Evolutionary conservation across 768 basidiomycete genomes (phyloP).

Genomic region (Porphyrellus cyaneotinctus): DNA sequence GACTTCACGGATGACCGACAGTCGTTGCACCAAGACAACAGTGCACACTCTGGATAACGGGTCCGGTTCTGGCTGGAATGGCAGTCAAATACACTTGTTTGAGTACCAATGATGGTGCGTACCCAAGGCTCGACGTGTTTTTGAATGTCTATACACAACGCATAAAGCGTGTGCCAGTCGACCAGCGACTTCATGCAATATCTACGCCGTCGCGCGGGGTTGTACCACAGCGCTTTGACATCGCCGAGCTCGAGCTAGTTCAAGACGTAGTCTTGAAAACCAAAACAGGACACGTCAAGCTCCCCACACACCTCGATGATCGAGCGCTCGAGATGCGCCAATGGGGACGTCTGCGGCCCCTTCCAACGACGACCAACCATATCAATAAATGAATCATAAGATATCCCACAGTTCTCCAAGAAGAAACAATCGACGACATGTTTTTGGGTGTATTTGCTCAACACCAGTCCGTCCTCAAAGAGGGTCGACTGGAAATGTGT

Average conservation of each 20-base stretch:
- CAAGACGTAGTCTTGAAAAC: not conserved
- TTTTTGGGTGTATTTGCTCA: slow-evolving; percentile 45
- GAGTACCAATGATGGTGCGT: not conserved
- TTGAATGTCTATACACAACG: slow-evolving; percentile 34
- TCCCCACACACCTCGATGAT: slow-evolving; percentile 33
- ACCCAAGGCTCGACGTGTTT: slow-evolving; percentile 16
- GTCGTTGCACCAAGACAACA: slow-evolving; percentile 53
- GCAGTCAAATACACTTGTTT: slow-evolving; percentile 1
- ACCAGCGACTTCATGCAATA: slow-evolving; percentile 58
- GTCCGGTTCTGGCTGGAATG: slow-evolving; percentile 23
- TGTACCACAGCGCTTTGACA: slow-evolving; percentile 60
- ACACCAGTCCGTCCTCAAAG: slow-evolving; percentile 50
- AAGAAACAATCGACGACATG: slow-evolving; percentile 67
- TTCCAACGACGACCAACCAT: slow-evolving; percentile 38
- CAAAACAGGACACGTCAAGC: not conserved
- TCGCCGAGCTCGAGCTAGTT: slow-evolving; percentile 55
- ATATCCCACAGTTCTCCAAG: slow-evolving; percentile 54
- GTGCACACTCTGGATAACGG: slow-evolving; percentile 22
- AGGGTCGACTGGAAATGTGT: slow-evolving; percentile 46
- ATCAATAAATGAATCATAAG: slow-evolving; percentile 45
- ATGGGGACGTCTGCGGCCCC: slow-evolving; percentile 33
- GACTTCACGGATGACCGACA: slow-evolving; percentile 61
- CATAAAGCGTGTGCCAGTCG: slow-evolving; percentile 66
- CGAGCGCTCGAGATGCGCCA: slow-evolving; percentile 39
- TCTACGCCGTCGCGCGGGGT: slow-evolving; percentile 63